Evolutionary conservation across 495 filamentous ascomycete species (phyloP).

Genomic region (Physcia stellaris): DNA sequence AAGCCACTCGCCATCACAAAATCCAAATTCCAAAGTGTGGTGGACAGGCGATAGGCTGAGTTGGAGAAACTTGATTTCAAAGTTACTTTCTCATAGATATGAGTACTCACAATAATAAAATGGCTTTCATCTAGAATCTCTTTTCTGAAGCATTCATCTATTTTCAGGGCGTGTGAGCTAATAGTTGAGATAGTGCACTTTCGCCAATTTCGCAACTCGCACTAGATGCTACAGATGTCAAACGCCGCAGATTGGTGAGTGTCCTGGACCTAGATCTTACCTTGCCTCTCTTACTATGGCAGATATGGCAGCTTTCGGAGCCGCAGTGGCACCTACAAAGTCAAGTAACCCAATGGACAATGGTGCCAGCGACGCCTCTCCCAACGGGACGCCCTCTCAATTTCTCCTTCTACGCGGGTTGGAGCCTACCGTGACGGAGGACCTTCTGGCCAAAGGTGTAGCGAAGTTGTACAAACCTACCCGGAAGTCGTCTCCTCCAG

Average conservation of each 20-base stretch:
- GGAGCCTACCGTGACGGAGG: slow-evolving; percentile 61
- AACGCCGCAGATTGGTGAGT: slow-evolving; percentile 53
- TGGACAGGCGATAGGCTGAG: too few species aligned
- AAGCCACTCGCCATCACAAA: too few species aligned
- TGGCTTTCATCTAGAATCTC: slow-evolving; percentile 2
- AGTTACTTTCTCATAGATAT: too few species aligned
- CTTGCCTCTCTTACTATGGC: slow-evolving; percentile 10
- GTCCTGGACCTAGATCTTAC: slow-evolving; percentile 11
- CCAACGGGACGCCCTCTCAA: slow-evolving; percentile 62
- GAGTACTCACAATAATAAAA: too few species aligned
- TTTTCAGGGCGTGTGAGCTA: too few species aligned
- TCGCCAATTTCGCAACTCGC: slow-evolving; percentile 58
- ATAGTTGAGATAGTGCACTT: slow-evolving; percentile 44
- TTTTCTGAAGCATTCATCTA: too few species aligned
- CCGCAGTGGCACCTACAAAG: slow-evolving; percentile 5
- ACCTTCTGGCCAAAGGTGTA: slow-evolving; percentile 64
- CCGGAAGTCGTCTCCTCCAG: slow-evolving; percentile 24
- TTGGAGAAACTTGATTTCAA: too few species aligned
- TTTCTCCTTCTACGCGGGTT: slow-evolving; percentile 68
- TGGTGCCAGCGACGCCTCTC: slow-evolving; percentile 70
- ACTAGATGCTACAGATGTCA: slow-evolving; percentile 64
- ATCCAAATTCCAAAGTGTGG: too few species aligned
- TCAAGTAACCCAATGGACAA: slow-evolving; percentile 36
- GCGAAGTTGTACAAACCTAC: slow-evolving; percentile 59
- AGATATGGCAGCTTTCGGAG: slow-evolving; percentile 9